These are phyloP conservation scores for Rhododendron molle DNA, from an alignment of 148 eudicot genomes.

Conservation along the genomic window DNA sequence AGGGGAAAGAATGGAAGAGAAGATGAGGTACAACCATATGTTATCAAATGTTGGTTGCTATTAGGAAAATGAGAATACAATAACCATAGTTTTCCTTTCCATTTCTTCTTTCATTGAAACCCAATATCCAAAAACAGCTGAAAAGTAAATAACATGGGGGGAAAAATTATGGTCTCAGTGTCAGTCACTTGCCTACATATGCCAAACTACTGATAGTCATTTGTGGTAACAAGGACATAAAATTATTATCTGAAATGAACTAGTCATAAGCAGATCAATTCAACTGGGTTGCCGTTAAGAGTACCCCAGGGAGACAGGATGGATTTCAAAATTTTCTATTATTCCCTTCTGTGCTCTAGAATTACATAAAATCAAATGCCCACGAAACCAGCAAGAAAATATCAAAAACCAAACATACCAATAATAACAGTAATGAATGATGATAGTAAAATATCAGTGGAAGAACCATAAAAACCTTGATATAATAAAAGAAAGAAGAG, in stretches of 20 bases:
- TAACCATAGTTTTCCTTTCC: background rate
- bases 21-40: background rate
- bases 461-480: background rate
- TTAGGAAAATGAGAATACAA: background rate
- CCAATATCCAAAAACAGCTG: background rate
- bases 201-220: background rate
- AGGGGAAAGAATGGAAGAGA: background rate
- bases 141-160: background rate
- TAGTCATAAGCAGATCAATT: background rate
- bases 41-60: background rate
- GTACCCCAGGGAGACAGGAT: background rate
- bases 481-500: background rate
- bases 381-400: background rate
- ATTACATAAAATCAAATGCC: background rate
- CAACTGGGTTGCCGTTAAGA: background rate
- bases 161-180: background rate
- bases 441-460: background rate
- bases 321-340: background rate
- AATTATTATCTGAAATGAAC: background rate
- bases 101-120: background rate
- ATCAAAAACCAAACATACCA: background rate
- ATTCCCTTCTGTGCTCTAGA: background rate
- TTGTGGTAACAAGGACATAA: background rate
- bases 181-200: background rate
- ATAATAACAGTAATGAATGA: background rate